Evolutionary conservation across 106 monocot species (phyloP), one percentile per base, ranked within the genome.

Genomic region (Platanthera guangdongensis): DNA sequence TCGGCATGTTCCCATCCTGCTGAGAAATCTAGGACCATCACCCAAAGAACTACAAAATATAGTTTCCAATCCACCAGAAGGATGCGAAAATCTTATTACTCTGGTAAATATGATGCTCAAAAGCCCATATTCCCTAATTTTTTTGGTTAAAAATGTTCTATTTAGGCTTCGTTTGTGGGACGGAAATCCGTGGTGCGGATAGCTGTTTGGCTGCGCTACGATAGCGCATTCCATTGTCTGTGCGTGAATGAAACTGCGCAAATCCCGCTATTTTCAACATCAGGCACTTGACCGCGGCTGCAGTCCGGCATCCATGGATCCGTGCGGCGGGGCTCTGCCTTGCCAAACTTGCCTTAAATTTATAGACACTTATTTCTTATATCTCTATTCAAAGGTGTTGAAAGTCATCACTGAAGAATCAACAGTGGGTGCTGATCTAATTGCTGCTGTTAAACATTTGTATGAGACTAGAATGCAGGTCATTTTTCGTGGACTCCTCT

Each of bases 401-500:
- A 83, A 94, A 90, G 86, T 86, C 30, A 52, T 94, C 80, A 92
- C 92, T 18, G 97, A 94, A 76, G 94, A 94, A 57, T 81, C 85
- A 76, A 85, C 83, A 54, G 94, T 92, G 83, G 81, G 91, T 76
- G 53, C 86, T 68, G 90, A 94, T 51, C 85, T 99, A 14, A 85
- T 94, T 76, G 78, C 79, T 16, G 87, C 94, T 65, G 99, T 99
- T 75, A 94, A 88, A 75, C 92, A 90, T 81, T 75, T 99, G 64
- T 92, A 94, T 80, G 83, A 86, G 73, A 92, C 85, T 47, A 99
- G 94, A 78, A 75, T 99, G 73, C 94, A 99, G 97, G 97, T 94
- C 76, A 62, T 71, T 50, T 32, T 47, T 71, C 54, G 76, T 65
- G 1, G 13, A 70, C 8, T 47, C 10, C 4, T 52, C 52, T 28